A percentile compares a stretch with the other conserved stretches of the same genome.
Conservation (phyloP, 2,329 filamentous ascomycete genomes). For the Fonsecaea nubica region DNA sequence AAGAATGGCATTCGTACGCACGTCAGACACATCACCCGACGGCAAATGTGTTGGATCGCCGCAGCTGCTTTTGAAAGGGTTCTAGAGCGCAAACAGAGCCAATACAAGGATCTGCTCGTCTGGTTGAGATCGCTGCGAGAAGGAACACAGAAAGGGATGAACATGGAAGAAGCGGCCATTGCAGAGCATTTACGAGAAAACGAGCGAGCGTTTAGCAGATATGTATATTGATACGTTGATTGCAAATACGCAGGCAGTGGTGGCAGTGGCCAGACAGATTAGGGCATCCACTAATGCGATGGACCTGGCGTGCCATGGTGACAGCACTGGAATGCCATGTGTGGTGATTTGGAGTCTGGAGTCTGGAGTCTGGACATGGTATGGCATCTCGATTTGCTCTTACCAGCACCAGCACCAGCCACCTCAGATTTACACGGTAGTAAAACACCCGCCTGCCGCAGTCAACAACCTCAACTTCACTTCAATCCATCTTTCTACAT, state of each 20-base stretch:
- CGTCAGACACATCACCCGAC: constrained; percentile 56
- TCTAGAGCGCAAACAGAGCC: constrained; percentile 73
- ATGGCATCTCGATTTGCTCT: not conserved
- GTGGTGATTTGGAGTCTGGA: not conserved
- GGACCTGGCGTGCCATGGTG: not conserved
- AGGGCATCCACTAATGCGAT: not conserved
- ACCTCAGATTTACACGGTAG: not conserved
- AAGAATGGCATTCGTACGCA: constrained; percentile 60
- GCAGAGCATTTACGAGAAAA: constrained; percentile 26
- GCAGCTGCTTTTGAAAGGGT: constrained; percentile 73
- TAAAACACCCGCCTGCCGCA: constrained; percentile 7
- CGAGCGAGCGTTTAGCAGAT: constrained; percentile 31
- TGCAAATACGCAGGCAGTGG: not conserved
- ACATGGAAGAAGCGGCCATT: constrained; percentile 25
- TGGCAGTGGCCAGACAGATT: not conserved
- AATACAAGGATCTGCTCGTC: constrained; percentile 66
- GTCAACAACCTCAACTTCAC: constrained; percentile 10
- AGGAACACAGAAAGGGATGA: constrained; percentile 27
- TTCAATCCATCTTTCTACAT: not conserved
- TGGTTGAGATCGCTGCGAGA: constrained; percentile 67
- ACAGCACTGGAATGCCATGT: not conserved
- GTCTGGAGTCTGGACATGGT: not conserved
- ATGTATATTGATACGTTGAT: constrained; percentile 36
- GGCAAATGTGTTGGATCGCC: constrained; percentile 69
- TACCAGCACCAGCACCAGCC: constrained; percentile 4